Evolutionary conservation across 306 rosid genomes (phyloP).

Genomic region (Cotoneaster glaucophyllus): DNA sequence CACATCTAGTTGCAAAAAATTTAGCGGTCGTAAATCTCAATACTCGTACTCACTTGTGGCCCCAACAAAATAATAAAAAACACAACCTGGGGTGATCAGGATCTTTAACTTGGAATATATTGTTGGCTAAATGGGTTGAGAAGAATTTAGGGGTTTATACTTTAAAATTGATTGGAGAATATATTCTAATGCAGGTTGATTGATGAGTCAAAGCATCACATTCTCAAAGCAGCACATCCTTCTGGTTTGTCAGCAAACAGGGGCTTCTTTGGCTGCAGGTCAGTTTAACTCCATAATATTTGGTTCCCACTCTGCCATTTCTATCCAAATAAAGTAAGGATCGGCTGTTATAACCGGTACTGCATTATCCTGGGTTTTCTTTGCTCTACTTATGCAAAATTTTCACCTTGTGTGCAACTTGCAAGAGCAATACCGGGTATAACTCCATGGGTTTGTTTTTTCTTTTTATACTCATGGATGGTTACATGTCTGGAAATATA

Average conservation of each 20-base stretch:
- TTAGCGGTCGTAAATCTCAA: neutral
- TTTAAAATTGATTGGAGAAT: neutral
- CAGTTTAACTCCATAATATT: slow-evolving; percentile 9
- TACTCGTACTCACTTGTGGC: neutral
- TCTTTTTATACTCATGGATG: too few relatives aligned
- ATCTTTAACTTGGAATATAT: neutral
- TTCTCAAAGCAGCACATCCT: slow-evolving; percentile 90
- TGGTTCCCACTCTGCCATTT: neutral
- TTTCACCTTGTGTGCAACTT: neutral
- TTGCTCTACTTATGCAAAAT: neutral
- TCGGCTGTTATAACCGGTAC: neutral
- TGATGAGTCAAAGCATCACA: slow-evolving; percentile 72
- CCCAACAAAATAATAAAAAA: neutral
- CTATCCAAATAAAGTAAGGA: neutral
- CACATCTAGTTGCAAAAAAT: neutral
- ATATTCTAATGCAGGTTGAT: slow-evolving; percentile 48
- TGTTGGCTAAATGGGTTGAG: neutral
- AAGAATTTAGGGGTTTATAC: neutral
- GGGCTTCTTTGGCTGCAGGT: slow-evolving; percentile 99
- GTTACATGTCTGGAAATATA: neutral
- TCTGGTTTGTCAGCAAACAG: slow-evolving; percentile 91
- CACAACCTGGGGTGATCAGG: neutral
- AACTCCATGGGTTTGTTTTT: neutral
- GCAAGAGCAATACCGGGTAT: neutral
- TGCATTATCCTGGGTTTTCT: neutral